These are phyloP conservation scores for Prunus mume DNA, from an alignment of 306 rosid genomes.

Conservation along the genomic window DNA sequence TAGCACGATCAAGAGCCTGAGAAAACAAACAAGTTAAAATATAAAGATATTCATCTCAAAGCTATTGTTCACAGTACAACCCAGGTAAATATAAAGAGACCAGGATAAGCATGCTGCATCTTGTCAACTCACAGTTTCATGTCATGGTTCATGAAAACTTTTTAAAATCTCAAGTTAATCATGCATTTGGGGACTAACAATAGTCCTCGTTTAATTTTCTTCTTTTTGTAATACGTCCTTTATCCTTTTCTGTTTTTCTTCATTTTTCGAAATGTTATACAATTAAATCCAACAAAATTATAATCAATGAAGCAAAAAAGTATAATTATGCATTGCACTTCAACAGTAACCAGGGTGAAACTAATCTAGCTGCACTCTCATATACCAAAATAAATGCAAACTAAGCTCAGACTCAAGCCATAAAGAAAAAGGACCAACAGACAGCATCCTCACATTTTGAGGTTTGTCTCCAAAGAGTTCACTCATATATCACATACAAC, in stretches of 20 bases:
- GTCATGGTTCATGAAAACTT: not conserved
- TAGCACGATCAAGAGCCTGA: conserved; percentile 87
- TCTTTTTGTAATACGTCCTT: no score
- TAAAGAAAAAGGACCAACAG: no score
- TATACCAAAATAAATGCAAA: not conserved
- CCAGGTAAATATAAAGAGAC: not conserved
- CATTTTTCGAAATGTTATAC: no score
- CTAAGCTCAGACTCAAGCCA: not conserved
- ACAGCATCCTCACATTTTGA: no score
- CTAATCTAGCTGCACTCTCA: not conserved
- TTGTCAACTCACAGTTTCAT: not conserved
- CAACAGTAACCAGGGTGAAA: not conserved
- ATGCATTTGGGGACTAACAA: no score
- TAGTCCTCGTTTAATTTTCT: no score
- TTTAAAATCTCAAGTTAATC: not conserved
- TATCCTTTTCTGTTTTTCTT: no score
- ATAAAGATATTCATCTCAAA: not conserved
- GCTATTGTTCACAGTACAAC: not conserved
- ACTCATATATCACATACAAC: not conserved
- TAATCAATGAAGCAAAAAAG: no score
- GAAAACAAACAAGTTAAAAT: not conserved
- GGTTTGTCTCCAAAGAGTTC: no score
- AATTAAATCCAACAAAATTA: no score
- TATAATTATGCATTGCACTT: no score
- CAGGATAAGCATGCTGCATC: not conserved